phyloP scores from a whole-genome alignment of 352 stramenopile genomes.

The Elongisporangium prolatum region DNA sequence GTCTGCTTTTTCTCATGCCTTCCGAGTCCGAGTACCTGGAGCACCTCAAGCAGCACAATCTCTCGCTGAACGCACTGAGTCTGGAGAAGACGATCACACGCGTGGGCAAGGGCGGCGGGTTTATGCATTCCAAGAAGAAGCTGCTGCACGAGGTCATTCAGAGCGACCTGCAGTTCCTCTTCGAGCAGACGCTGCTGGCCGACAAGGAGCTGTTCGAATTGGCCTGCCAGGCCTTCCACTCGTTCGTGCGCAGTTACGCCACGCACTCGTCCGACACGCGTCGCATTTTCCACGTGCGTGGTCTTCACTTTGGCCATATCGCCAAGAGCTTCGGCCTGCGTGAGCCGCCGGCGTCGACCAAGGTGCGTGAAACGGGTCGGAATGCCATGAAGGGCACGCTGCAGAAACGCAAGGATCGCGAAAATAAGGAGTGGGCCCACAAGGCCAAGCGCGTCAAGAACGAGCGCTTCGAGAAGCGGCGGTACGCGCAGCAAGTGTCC shows the following conservation, averaged over 20 bases:
- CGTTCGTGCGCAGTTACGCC: conserved; percentile 91
- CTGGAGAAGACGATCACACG: conserved; percentile 80
- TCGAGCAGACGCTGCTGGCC: conserved; percentile 74
- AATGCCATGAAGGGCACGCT: conserved; percentile 78
- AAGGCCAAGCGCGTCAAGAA: conserved; percentile 58
- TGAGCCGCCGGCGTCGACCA: conserved; percentile 73
- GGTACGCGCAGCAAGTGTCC: conserved; percentile 67
- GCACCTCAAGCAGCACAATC: conserved; percentile 84
- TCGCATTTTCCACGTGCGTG: conserved; percentile 91
- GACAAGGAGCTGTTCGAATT: conserved; percentile 83
- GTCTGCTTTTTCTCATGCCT: conserved; percentile 96
- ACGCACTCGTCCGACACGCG: conserved; percentile 89
- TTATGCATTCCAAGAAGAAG: conserved; percentile 69
- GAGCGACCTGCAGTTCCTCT: conserved; percentile 79
- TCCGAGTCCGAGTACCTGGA: conserved; percentile 94
- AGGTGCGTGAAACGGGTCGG: conserved; percentile 68
- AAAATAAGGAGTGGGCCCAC: conserved; percentile 61
- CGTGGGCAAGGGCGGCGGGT: conserved; percentile 52
- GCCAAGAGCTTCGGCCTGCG: conserved; percentile 91
- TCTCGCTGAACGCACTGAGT: conserved; percentile 80
- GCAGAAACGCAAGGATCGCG: conserved; percentile 75
- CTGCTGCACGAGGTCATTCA: conserved; percentile 76
- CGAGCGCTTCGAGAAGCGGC: conserved; percentile 50
- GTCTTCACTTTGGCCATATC: conserved; percentile 92
- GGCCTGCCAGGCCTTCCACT: conserved; percentile 89